A percentile compares a stretch with the other conserved stretches of the same genome.
Conservation (phyloP, 306 rosid species). For the Amphicarpaea edgeworthii region DNA sequence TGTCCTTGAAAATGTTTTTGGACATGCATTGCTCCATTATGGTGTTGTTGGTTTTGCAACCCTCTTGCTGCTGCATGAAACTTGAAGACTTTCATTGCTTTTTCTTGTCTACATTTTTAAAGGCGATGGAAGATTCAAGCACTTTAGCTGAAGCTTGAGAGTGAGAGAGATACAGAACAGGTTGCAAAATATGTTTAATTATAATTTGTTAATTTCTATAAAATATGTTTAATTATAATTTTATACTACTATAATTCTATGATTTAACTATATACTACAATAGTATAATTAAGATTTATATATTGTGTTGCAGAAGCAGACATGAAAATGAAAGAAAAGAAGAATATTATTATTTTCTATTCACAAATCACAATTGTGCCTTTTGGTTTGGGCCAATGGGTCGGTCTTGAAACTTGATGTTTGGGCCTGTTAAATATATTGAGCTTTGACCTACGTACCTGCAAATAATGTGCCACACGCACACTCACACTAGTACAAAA, state of each 20-base stretch:
- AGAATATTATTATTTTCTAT: neutral
- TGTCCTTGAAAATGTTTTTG: neutral
- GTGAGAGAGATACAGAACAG: neutral
- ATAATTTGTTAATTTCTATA: no score
- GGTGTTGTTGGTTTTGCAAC: neutral
- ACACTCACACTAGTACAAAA: neutral
- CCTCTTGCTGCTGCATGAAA: slow-evolving; percentile 25
- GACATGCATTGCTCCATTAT: slow-evolving; percentile 14
- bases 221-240: no score
- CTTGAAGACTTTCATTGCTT: slow-evolving; percentile 31
- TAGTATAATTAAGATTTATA: no score
- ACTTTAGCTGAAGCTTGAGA: neutral
- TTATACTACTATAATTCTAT: no score
- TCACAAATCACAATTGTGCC: neutral
- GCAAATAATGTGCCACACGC: neutral
- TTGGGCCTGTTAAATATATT: neutral
- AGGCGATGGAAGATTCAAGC: neutral
- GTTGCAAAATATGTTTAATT: no score
- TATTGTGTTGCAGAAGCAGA: no score
- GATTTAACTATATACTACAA: no score
- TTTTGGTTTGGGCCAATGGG: neutral
- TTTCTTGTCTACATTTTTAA: neutral
- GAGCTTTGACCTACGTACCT: neutral
- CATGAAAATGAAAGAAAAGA: no score
- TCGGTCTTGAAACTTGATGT: neutral